Base-by-base conservation (phyloP, 768 basidiomycete species). In the Cystofilobasidium capitatum region DNA sequence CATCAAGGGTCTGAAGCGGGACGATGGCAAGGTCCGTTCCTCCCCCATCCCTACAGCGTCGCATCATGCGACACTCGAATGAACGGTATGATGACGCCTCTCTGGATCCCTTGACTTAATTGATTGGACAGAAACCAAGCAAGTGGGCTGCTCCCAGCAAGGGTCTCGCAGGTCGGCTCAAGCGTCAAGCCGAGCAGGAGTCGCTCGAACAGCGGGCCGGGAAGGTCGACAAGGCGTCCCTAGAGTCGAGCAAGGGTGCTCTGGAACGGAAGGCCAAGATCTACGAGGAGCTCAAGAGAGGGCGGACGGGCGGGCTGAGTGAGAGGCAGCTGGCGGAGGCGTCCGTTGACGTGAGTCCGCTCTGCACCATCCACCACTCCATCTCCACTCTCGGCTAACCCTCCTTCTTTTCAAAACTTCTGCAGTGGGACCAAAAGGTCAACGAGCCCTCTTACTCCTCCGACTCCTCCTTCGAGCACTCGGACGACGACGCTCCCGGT, bases 241-340 rank as follows among this genome's bases (percentile, higher is more conserved):
- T 88, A 14, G 89, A 91, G 64, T 83, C 84, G 0, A 85, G 86
- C 22, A 84, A 84, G 17, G 85, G 85, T 2, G 82, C 82, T 1
- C 77, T 91, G 40, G 87, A 90, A 75, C 81, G 85, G 66, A 91
- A 92, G 74, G 84, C 88, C 4, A 83, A 84, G 76, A 83, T 88
- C 58, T 91, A 92, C 71, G 86, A 90, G 14, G 86, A 90, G 74
- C 75, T 91, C 42, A 78, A 81, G 73, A 86, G 83, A 72, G 90
- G 90, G 16, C 87, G 88, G 76, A 84, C 84, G 14, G 89, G 86
- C 0, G 89, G 89, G 4, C 73, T 92, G 73, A 86, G 74, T 51
- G 88, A 90, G 66, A 82, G 81, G 62, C 88, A 92, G 73, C 87
- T 84, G 67, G 85, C 85, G 63, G 78, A 81, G 0, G 76, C 90